These are phyloP conservation scores for Piloderma croceum DNA, from an alignment of 768 basidiomycete species.

Conservation along the genomic window DNA sequence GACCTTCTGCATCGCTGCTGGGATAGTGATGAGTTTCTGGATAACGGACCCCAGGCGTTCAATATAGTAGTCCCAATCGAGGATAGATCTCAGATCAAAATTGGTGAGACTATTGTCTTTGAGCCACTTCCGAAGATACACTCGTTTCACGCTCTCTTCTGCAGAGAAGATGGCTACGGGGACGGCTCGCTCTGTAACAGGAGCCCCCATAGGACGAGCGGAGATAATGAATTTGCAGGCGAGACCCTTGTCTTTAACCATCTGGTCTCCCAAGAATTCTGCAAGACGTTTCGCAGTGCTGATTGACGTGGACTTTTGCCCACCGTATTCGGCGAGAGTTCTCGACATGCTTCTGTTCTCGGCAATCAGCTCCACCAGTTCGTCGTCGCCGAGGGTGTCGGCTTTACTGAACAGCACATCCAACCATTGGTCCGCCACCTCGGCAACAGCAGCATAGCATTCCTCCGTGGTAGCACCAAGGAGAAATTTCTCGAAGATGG, in stretches of 20 bases:
- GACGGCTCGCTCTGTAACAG: constrained; percentile 94
- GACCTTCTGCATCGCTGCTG: constrained; percentile 97
- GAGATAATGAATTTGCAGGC: constrained; percentile 99
- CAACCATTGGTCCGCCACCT: constrained; percentile 94
- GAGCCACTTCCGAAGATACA: constrained; percentile 92
- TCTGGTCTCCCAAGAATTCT: constrained; percentile 94
- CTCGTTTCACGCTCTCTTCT: constrained; percentile 83
- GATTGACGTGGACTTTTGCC: constrained; percentile 97
- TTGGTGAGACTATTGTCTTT: constrained; percentile 83
- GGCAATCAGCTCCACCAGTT: constrained; percentile 95
- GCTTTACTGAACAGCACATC: constrained; percentile 89
- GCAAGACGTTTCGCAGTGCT: constrained; percentile 92
- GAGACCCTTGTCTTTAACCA: constrained; percentile 99
- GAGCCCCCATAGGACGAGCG: constrained; percentile 83
- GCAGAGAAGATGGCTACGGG: constrained; percentile 98
- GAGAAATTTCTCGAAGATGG: constrained; percentile 96
- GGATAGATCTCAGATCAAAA: constrained; percentile 89
- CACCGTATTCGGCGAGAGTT: constrained; percentile 92
- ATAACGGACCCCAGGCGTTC: constrained; percentile 96
- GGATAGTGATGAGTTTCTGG: constrained; percentile 98
- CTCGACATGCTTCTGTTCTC: constrained; percentile 98
- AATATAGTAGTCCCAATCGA: constrained; percentile 99
- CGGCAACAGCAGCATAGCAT: constrained; percentile 91
- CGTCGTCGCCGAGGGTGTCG: constrained; percentile 80
- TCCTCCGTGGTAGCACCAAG: constrained; percentile 90